These are phyloP conservation scores for Apiospora marii DNA, from an alignment of 2,329 filamentous ascomycete genomes.

Conservation along the genomic window DNA sequence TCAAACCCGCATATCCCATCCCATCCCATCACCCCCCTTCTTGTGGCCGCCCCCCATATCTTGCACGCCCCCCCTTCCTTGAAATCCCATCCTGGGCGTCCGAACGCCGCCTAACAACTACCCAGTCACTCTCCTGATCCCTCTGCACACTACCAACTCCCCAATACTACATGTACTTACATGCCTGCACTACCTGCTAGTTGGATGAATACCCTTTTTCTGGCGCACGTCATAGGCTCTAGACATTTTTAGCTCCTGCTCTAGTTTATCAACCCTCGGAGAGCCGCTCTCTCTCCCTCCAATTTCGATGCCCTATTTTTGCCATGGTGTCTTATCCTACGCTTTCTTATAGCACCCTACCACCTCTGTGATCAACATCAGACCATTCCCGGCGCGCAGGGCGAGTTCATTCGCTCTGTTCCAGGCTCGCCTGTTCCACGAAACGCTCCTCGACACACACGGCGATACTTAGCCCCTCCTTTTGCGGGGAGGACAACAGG, in stretches of 20 bases:
- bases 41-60: conserved; percentile 15
- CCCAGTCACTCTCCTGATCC: not conserved
- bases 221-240: conserved; percentile 18
- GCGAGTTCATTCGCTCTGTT: conserved; percentile 5
- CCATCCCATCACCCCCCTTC: not conserved
- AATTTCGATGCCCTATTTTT: not conserved
- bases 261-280: conserved; percentile 15
- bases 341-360: not conserved
- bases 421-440: conserved; percentile 17
- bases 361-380: conserved; percentile 8
- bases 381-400: not conserved
- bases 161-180: not conserved
- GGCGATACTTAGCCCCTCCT: conserved; percentile 12
- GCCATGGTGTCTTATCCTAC: conserved; percentile 15
- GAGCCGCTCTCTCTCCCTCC: conserved; percentile 17
- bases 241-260: conserved; percentile 2
- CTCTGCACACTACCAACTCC: conserved; percentile 3
- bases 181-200: conserved; percentile 16
- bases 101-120: not conserved
- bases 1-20: conserved; percentile 2
- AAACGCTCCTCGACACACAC: conserved; percentile 4
- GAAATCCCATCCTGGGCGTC: not conserved
- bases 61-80: conserved; percentile 16
- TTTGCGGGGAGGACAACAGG: conserved; percentile 17
- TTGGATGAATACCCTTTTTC: not conserved